These are phyloP conservation scores for Alloascoidea hylecoeti DNA, from an alignment of 805 yeast genomes.

Conservation along the genomic window DNA sequence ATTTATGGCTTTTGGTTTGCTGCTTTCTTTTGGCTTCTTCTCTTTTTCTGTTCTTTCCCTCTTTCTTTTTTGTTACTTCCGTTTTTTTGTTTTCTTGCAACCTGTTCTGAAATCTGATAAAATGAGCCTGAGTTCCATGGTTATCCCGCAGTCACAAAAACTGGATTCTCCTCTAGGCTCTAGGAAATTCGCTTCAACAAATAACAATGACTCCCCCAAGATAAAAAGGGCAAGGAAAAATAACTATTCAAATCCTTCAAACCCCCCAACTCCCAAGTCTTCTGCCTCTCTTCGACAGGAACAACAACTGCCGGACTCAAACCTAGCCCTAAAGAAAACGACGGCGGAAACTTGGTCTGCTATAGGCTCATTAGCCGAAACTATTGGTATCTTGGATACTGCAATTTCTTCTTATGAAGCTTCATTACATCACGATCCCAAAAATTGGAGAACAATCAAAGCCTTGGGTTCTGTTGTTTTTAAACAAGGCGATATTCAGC, in stretches of 20 bases:
- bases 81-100: not conserved
- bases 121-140: slow-evolving; percentile 1
- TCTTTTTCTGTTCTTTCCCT: slow-evolving; percentile 1
- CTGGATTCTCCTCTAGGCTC: not conserved
- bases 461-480: not conserved
- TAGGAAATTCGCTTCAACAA: not conserved
- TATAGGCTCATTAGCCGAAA: not conserved
- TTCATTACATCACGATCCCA: not conserved
- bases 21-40: not conserved
- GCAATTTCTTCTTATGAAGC: not conserved
- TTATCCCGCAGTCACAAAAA: not conserved
- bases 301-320: not conserved
- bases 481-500: not conserved
- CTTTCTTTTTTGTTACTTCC: not conserved
- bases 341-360: not conserved
- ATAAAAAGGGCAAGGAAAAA: not conserved
- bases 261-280: not conserved
- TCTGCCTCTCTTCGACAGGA: not conserved
- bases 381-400: not conserved
- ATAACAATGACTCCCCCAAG: not conserved
- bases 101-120: not conserved
- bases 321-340: not conserved
- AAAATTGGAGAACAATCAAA: not conserved
- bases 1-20: too few relatives aligned
- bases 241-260: not conserved